Evolutionary conservation across 2,329 filamentous ascomycete species (phyloP), one percentile per base, ranked within the genome.

Genomic region (Blumeria graminis): DNA sequence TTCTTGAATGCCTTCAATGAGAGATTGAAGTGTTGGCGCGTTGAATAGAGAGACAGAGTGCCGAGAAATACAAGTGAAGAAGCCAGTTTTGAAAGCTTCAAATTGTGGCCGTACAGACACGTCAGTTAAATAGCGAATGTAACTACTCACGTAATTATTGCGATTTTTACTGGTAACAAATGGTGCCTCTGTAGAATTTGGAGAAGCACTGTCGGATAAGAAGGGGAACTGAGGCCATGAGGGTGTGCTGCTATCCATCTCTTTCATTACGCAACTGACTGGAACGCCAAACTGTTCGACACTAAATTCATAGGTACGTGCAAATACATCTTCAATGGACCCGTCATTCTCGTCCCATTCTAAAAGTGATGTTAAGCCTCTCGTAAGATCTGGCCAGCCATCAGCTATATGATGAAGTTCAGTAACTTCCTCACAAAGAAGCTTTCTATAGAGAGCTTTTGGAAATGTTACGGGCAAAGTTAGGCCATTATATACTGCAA

Each of bases 381-480:
- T 86, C 1, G 81, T 79, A 3, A 94, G 74, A 14, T 83, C 81
- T 1, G 87, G 85, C 90, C 90, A 96, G 3, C 86, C 88, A 63
- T 95, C 89, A 2, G 75, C 73, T 59, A 96, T 87, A 65, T 89
- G 81, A 51, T 86, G 77, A 1, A 92, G 71, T 57, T 81, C 76
- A 36, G 78, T 78, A 14, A 84, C 78, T 8, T 81, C 78, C 58
- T 82, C 72, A 8, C 77, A 79, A 0, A 94, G 72, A 0, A 96
- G 74, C 62, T 86, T 86, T 56, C 80, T 76, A 69, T 98, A 98
- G 3, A 98, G 75, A 0, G 82, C 85, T 57, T 79, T 76, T 0
- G 92, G 92, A 59, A 98, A 92, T 1, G 84, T 94, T 45, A 96
- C 76, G 0, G 92, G 92, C 0, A 98, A 72, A 0, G 89, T 94